phyloP scores from a whole-genome alignment of 1,139 yeast genomes.

The Suhomyces atakaporum region DNA sequence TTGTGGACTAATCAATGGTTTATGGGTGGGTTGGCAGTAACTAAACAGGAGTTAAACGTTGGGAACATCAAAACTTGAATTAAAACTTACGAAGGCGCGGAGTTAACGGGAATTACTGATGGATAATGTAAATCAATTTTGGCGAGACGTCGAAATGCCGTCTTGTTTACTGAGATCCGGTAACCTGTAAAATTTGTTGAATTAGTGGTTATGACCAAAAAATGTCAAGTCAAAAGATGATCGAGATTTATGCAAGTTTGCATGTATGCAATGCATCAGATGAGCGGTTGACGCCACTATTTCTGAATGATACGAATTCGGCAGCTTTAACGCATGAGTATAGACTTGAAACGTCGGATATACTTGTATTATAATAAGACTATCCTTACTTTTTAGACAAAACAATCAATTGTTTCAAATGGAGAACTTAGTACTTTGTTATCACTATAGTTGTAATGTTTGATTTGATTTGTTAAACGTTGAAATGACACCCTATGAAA shows the following conservation, averaged over 20 bases:
- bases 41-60: too few species aligned
- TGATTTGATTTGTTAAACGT: too few species aligned
- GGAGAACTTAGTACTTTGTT: too few species aligned
- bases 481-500: too few species aligned
- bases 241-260: conserved; percentile 13
- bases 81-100: background rate
- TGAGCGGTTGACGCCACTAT: conserved; percentile 6
- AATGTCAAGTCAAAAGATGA: conserved; percentile 14
- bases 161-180: conserved; percentile 2
- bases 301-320: conserved; percentile 3
- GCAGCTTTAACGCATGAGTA: conserved; percentile 2
- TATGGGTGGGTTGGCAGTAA: too few species aligned
- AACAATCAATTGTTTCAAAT: too few species aligned
- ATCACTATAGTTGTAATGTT: too few species aligned
- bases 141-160: conserved; percentile 5
- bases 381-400: too few species aligned
- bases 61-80: too few species aligned
- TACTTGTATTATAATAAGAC: background rate
- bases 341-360: conserved; percentile 7
- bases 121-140: background rate
- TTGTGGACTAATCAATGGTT: too few species aligned
- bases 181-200: conserved; percentile 8
- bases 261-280: conserved; percentile 7
- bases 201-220: conserved; percentile 8
- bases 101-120: background rate